phyloP scores from a whole-genome alignment of 129 eudicot genomes.

The Logfia minima region DNA sequence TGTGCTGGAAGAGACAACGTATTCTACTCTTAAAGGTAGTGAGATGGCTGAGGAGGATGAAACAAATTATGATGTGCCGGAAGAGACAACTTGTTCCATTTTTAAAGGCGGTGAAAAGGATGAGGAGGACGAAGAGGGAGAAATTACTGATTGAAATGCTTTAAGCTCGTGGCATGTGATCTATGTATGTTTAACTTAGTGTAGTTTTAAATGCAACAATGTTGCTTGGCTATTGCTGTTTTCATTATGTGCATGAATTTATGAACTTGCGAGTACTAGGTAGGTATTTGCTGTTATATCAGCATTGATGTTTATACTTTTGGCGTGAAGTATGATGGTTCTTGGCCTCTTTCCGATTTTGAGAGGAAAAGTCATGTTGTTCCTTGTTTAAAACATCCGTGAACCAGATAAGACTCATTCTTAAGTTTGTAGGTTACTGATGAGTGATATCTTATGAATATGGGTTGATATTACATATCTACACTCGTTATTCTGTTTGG shows the following conservation, averaged over 20 bases:
- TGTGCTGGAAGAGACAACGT: constrained; percentile 19
- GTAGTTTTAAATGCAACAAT: constrained; percentile 11
- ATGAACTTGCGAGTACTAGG: constrained; percentile 21
- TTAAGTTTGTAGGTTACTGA: background rate
- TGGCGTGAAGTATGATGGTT: background rate
- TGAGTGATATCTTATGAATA: background rate
- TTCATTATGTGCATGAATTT: background rate
- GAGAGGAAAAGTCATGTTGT: background rate
- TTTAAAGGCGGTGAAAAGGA: background rate
- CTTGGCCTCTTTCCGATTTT: constrained; percentile 8
- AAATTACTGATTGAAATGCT: constrained; percentile 34
- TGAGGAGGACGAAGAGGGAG: constrained; percentile 50
- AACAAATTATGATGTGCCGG: background rate
- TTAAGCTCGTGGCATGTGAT: background rate
- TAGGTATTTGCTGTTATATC: constrained; percentile 9
- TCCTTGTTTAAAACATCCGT: background rate
- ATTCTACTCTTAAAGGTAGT: background rate
- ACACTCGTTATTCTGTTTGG: background rate
- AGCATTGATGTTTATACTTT: constrained; percentile 9
- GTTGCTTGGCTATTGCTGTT: background rate
- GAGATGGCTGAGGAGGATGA: constrained; percentile 30
- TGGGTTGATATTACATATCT: background rate
- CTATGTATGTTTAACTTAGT: constrained; percentile 14
- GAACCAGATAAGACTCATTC: background rate
- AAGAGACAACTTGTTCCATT: background rate